phyloP scores from a whole-genome alignment of 108 stramenopile species.

The Parmales sp. region DNA sequence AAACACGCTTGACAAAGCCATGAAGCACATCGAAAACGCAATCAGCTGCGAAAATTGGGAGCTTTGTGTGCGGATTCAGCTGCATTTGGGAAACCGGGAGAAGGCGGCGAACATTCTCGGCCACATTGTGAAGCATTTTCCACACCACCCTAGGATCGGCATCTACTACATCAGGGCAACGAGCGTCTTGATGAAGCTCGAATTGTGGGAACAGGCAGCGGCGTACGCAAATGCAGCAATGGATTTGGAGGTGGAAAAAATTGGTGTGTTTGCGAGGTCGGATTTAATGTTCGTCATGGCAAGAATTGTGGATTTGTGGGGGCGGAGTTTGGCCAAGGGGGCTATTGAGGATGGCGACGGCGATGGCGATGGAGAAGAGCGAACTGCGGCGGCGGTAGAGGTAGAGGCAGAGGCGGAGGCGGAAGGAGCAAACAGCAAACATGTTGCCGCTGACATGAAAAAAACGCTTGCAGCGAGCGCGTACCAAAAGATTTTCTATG shows the following conservation, averaged over 20 bases:
- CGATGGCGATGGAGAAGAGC: too few relatives aligned
- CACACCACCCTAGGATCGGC: not conserved
- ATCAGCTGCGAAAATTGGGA: not conserved
- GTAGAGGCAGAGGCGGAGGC: not conserved
- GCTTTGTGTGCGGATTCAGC: not conserved
- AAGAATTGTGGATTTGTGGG: not conserved
- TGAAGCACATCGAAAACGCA: not conserved
- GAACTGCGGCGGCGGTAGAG: not conserved
- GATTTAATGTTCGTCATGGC: constrained; percentile 9
- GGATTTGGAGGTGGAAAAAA: not conserved
- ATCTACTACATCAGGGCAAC: not conserved
- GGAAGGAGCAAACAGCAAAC: not conserved
- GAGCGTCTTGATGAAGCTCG: not conserved
- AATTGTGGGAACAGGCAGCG: not conserved
- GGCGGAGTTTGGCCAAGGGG: not conserved
- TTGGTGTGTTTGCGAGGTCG: not conserved
- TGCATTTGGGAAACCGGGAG: not conserved
- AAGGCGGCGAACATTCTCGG: not conserved
- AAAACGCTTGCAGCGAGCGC: too few relatives aligned
- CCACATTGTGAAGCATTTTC: constrained; percentile 1
- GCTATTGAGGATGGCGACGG: not conserved
- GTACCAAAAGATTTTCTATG: too few relatives aligned
- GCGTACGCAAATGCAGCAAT: not conserved
- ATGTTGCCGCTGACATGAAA: not conserved
- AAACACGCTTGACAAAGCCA: not conserved